Evolutionary conservation across 805 yeast species (phyloP).

Genomic region (Yamadazyma scolyti): DNA sequence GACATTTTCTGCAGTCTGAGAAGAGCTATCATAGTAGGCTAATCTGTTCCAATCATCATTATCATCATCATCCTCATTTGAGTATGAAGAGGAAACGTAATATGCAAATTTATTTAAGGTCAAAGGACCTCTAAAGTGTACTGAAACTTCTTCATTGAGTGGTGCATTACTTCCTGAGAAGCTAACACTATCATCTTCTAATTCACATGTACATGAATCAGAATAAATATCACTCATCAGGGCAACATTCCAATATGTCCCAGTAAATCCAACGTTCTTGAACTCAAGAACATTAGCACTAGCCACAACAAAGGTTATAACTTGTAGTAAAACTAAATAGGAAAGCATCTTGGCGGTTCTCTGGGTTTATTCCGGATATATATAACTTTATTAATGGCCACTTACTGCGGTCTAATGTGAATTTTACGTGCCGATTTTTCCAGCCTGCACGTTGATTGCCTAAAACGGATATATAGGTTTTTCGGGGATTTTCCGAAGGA

Average conservation of each 20-base stretch:
- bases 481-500: no score
- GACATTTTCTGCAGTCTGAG: constrained; percentile 54
- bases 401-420: no score
- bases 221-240: constrained; percentile 37
- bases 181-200: constrained; percentile 28
- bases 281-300: constrained; percentile 34
- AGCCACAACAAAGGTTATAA: constrained; percentile 1
- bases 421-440: no score
- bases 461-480: no score
- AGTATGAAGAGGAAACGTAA: constrained; percentile 47
- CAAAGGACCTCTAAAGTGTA: constrained; percentile 77
- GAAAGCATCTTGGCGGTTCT: no score
- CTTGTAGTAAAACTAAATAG: neutral
- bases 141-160: constrained; percentile 63
- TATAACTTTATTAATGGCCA: no score
- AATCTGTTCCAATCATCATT: constrained; percentile 53
- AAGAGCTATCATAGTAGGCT: constrained; percentile 54
- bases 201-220: constrained; percentile 46
- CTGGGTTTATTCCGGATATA: no score
- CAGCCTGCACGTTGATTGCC: no score
- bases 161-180: constrained; percentile 66
- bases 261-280: constrained; percentile 53
- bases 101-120: constrained; percentile 57
- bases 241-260: constrained; percentile 47
- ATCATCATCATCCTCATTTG: constrained; percentile 24